These are phyloP conservation scores for Stachybotrys elegans DNA, from an alignment of 2,329 filamentous ascomycete genomes.

Conservation along the genomic window DNA sequence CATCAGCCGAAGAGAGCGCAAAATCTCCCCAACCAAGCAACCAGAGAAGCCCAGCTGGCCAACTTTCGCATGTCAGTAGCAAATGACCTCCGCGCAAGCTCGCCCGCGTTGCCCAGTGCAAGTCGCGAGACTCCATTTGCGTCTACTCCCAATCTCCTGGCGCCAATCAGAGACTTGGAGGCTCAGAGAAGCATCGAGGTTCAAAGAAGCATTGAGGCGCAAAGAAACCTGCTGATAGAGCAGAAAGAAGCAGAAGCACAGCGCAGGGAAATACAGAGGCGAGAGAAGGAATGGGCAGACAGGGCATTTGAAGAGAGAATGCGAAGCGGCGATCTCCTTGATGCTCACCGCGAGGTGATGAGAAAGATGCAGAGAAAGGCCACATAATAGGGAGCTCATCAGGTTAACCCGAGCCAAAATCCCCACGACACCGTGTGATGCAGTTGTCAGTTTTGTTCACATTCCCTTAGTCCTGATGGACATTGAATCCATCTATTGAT, in stretches of 20 bases:
- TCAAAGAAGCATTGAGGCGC: conserved; percentile 46
- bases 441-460: too few species aligned
- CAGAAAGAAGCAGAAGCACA: conserved; percentile 60
- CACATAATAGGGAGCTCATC: too few species aligned
- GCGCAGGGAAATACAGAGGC: conserved; percentile 52
- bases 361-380: conserved; percentile 64
- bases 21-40: conserved; percentile 33
- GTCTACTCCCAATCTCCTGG: conserved; percentile 24
- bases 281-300: conserved; percentile 54
- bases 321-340: conserved; percentile 68
- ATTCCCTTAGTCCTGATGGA: too few species aligned
- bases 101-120: conserved; percentile 24
- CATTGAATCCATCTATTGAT: too few species aligned
- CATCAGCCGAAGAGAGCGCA: conserved; percentile 49
- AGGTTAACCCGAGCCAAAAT: too few species aligned
- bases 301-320: conserved; percentile 68
- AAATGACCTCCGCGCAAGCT: conserved; percentile 49
- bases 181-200: too few species aligned
- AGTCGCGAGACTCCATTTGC: conserved; percentile 35
- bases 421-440: too few species aligned
- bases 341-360: conserved; percentile 74
- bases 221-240: conserved; percentile 50
- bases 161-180: conserved; percentile 30
- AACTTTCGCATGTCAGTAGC: conserved; percentile 63
- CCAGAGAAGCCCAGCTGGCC: conserved; percentile 56